phyloP scores from a whole-genome alignment of 345 rosid genomes.

The Geranium rotundifolium region DNA sequence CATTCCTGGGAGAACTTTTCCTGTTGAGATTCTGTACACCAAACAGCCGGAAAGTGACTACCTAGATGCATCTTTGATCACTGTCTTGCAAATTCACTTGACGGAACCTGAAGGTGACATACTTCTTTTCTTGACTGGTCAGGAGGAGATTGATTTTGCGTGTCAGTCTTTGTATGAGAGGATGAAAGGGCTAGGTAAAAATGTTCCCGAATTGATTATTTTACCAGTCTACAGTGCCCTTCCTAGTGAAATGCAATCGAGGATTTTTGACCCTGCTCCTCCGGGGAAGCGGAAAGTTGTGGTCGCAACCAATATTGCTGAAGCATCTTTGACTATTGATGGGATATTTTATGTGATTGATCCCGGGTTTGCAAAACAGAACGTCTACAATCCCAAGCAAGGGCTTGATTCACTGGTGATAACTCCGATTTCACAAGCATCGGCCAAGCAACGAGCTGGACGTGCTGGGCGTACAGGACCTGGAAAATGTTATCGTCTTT shows the following conservation, averaged over 20 bases:
- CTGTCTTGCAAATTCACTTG: constrained; percentile 72
- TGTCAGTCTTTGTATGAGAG: constrained; percentile 63
- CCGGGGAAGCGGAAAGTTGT: constrained; percentile 78
- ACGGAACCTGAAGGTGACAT: constrained; percentile 80
- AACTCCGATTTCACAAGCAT: constrained; percentile 83
- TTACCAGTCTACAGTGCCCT: constrained; percentile 79
- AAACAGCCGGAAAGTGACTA: constrained; percentile 84
- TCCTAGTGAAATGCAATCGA: constrained; percentile 84
- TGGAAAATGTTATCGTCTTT: constrained; percentile 70
- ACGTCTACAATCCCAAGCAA: constrained; percentile 70
- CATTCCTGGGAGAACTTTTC: constrained; percentile 77
- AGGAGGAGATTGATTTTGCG: constrained; percentile 78
- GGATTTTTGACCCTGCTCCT: constrained; percentile 79
- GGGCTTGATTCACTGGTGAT: constrained; percentile 68
- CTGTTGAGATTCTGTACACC: constrained; percentile 67
- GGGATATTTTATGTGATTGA: constrained; percentile 75
- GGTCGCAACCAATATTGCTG: constrained; percentile 80
- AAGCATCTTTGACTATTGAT: constrained; percentile 70
- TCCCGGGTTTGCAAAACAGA: constrained; percentile 79
- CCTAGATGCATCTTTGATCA: constrained; percentile 62
- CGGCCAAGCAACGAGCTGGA: constrained; percentile 78
- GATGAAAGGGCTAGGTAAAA: constrained; percentile 62
- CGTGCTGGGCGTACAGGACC: constrained; percentile 90
- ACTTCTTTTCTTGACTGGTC: constrained; percentile 72
- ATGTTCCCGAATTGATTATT: constrained; percentile 67